Percentiles rank a stretch among this genome's conserved stretches.
Evolutionary conservation across 257 asterid species (phyloP).

Genomic region (Solanum chilense): DNA sequence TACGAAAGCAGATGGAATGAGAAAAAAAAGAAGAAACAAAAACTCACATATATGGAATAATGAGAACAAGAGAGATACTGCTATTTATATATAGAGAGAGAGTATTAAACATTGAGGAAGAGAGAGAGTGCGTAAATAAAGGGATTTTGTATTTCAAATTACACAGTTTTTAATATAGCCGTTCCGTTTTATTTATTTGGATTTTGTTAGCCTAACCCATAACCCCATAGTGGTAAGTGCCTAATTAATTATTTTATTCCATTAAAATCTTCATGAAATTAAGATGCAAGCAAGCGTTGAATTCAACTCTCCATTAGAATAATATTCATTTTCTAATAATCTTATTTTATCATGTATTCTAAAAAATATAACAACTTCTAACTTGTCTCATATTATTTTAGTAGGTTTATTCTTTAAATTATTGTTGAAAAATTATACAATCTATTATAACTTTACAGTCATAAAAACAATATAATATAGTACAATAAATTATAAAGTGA

Average conservation of each 20-base stretch:
- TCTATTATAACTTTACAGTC: neutral
- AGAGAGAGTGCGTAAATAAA: slow-evolving; percentile 5
- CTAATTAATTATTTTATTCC: neutral
- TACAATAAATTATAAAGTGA: no score
- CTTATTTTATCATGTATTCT: neutral
- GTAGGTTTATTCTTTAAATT: neutral
- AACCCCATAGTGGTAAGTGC: neutral
- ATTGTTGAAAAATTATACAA: neutral
- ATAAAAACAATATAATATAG: no score
- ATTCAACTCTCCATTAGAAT: neutral
- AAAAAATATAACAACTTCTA: neutral
- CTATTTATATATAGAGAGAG: neutral
- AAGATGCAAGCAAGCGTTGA: neutral
- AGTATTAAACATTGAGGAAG: neutral
- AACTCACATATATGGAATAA: neutral
- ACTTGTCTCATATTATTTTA: neutral
- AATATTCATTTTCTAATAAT: no score
- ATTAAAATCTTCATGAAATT: neutral
- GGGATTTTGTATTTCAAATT: slow-evolving; percentile 47
- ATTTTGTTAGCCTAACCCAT: neutral
- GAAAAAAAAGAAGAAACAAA: neutral
- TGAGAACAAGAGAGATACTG: neutral
- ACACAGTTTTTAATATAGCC: neutral
- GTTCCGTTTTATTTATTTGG: neutral
- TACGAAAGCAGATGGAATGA: neutral